Percentiles rank a stretch among this genome's conserved stretches.
Conservation (phyloP, 345 rosid species). For the Iberis pinnata region DNA sequence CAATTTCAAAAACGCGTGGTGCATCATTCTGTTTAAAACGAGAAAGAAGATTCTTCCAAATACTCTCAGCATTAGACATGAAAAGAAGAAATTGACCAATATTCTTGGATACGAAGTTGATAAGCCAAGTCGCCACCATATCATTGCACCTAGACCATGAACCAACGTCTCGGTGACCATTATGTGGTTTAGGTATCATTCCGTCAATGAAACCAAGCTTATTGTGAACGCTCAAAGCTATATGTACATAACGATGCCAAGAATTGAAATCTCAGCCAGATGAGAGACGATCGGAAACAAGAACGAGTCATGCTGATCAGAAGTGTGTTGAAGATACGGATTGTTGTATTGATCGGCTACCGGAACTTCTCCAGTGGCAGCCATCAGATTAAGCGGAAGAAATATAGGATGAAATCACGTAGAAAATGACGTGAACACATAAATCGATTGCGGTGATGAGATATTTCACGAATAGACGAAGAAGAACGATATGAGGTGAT, state of each 20-base stretch:
- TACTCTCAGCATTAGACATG: not conserved
- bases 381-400: too few species aligned
- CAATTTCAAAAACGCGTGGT: too few species aligned
- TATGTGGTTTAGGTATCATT: not conserved
- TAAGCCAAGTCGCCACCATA: not conserved
- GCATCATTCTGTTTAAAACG: not conserved
- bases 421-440: too few species aligned
- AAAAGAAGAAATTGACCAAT: not conserved
- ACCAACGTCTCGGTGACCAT: not conserved
- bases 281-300: not conserved
- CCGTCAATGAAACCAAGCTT: not conserved
- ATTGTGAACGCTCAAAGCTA: not conserved
- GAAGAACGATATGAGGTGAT: too few species aligned
- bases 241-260: not conserved
- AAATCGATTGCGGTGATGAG: too few species aligned
- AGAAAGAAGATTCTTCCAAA: not conserved
- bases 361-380: too few species aligned
- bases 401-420: too few species aligned
- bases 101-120: not conserved
- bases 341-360: too few species aligned
- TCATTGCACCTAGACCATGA: not conserved
- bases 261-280: not conserved
- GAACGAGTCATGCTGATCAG: not conserved
- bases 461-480: too few species aligned
- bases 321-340: too few species aligned